A percentile compares a stretch with the other conserved stretches of the same genome.
phyloP scores from a whole-genome alignment of 2,329 filamentous ascomycete species.

The Clarireedia hainanense region DNA sequence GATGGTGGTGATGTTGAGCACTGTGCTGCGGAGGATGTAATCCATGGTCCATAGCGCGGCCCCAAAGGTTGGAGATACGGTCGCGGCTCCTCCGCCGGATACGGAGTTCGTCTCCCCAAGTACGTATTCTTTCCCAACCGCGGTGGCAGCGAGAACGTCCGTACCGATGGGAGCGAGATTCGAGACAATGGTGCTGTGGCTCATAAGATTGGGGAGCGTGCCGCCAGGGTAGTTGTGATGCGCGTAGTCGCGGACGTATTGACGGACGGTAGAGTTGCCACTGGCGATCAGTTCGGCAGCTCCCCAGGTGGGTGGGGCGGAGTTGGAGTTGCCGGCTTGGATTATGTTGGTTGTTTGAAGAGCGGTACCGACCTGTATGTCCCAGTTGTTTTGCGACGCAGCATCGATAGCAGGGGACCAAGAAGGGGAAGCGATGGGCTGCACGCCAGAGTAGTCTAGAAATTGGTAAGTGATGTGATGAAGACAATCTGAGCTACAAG shows the following conservation, averaged over 20 bases:
- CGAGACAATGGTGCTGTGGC: slow-evolving; percentile 20
- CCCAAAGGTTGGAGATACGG: slow-evolving; percentile 23
- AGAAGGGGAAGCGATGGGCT: slow-evolving; percentile 23
- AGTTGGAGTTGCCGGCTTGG: slow-evolving; percentile 24
- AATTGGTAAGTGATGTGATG: slow-evolving; percentile 15
- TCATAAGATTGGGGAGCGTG: slow-evolving; percentile 22
- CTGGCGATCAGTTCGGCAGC: slow-evolving; percentile 23
- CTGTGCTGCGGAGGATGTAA: slow-evolving; percentile 18
- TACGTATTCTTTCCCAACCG: slow-evolving; percentile 23
- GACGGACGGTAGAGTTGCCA: slow-evolving; percentile 16
- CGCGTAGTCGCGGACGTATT: slow-evolving; percentile 23
- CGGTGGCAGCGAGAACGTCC: slow-evolving; percentile 19
- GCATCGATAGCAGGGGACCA: slow-evolving; percentile 23
- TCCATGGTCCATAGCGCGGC: slow-evolving; percentile 26
- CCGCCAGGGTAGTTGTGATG: slow-evolving; percentile 35
- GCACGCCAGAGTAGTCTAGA: slow-evolving; percentile 29
- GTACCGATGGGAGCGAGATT: slow-evolving; percentile 18
- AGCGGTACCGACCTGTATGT: slow-evolving; percentile 18
- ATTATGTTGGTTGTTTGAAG: slow-evolving; percentile 17
- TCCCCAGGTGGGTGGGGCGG: slow-evolving; percentile 24
- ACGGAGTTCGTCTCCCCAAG: slow-evolving; percentile 28
- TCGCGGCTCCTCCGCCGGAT: slow-evolving; percentile 21
- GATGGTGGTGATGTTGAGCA: slow-evolving; percentile 17
- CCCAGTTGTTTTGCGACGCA: slow-evolving; percentile 23
- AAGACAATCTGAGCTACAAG: not conserved